These are phyloP conservation scores for Penicillium sp. DNA, from an alignment of 2,329 filamentous ascomycete species.

Conservation along the genomic window DNA sequence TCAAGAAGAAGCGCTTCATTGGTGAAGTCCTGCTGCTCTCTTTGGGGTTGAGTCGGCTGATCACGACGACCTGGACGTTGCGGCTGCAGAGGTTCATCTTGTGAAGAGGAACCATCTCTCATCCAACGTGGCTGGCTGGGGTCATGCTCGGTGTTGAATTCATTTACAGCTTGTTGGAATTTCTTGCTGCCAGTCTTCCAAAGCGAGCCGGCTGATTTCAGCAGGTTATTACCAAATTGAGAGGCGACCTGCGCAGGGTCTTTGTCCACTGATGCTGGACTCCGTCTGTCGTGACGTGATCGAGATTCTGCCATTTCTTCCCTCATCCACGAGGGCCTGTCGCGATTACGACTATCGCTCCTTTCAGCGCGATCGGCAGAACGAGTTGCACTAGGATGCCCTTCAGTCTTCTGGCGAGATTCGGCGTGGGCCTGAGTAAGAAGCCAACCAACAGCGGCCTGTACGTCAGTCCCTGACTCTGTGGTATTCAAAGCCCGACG, in stretches of 20 bases:
- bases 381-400: conserved; percentile 20
- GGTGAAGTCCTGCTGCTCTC: conserved; percentile 45
- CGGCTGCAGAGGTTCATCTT: conserved; percentile 21
- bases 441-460: conserved; percentile 83
- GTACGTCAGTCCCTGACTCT: conserved; percentile 74
- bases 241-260: conserved; percentile 80
- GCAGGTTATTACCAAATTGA: conserved; percentile 75
- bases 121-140: conserved; percentile 91
- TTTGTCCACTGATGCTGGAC: conserved; percentile 55
- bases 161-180: conserved; percentile 85
- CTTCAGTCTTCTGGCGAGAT: conserved; percentile 65
- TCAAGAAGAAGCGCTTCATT: conserved; percentile 54
- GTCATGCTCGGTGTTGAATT: conserved; percentile 73
- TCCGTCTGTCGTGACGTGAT: conserved; percentile 31
- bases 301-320: conserved; percentile 42
- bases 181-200: conserved; percentile 96
- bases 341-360: conserved; percentile 30
- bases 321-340: conserved; percentile 62
- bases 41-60: conserved; percentile 20
- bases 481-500: conserved; percentile 75
- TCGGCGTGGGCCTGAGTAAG: conserved; percentile 87
- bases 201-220: conserved; percentile 91
- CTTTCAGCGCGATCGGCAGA: conserved; percentile 21
- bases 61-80: conserved; percentile 21
- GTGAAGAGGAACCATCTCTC: conserved; percentile 60